Evolutionary conservation across 2,329 filamentous ascomycete genomes (phyloP), one percentile per base, ranked within the genome.

Genomic region (Ophiosphaerella herpotricha): DNA sequence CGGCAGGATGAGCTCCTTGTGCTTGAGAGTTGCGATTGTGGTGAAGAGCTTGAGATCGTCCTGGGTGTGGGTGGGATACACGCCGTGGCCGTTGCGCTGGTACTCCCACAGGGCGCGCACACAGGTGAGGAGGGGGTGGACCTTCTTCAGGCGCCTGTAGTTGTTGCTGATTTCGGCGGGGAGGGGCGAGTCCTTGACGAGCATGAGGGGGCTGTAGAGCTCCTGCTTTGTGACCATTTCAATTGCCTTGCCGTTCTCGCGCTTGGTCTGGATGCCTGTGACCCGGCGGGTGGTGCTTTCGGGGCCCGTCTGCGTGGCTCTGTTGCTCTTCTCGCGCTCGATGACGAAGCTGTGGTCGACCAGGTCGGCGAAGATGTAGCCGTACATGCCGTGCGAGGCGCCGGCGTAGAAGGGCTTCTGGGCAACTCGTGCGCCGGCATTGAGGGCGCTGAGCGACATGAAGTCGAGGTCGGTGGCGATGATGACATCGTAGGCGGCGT

Each of bases 201-300:
- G 83, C 56, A 90, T 82, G 74, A 95, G 88, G 1, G 92, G 92
- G 3, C 89, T 91, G 78, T 97, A 99, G 1, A 88, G 79, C 70
- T 99, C 94, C 57, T 89, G 85, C 78, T 97, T 97, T 44, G 89
- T 94, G 51, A 99, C 91, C 59, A 91, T 82, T 72, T 99, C 94
- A 45, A 89, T 84, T n/a, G 55, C 61, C 74, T 91, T 93, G 40
- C 79, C 77, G 39, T 73, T 81, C 50, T 87, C 61, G 21, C 54
- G 79, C 67, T 84, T 90, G 12, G 85, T 87, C 42, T 85, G 84
- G 9, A 91, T 85, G 57, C 84, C 81, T 29, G 92, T 75, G 50
- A 97, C 82, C 60, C 83, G 85, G 46, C 93, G 85, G 5, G 93
- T 97, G 23, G 85, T 80, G 1, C 89, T 88, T 70, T 99, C 94